A percentile compares a stretch with the other conserved stretches of the same genome.
phyloP scores from a whole-genome alignment of 176 grass and related monocot species.

The Oryza rufipogon region DNA sequence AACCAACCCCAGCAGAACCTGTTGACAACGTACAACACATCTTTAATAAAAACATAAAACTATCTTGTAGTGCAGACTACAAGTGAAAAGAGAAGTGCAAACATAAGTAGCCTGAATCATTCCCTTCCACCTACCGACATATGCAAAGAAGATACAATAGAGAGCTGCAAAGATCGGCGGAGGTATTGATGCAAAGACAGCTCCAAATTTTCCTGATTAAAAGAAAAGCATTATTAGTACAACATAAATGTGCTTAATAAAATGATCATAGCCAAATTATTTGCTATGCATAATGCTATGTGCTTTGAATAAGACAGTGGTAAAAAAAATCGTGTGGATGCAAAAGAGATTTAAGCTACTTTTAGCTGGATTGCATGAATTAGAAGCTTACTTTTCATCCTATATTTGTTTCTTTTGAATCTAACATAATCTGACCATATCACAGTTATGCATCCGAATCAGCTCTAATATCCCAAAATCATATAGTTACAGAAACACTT shows the following conservation, averaged over 20 bases:
- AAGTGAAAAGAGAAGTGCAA: background rate
- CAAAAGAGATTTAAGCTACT: background rate
- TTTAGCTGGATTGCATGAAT: background rate
- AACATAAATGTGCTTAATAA: background rate
- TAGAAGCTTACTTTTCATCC: background rate
- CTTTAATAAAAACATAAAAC: slow-evolving; percentile 21
- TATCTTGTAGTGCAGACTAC: background rate
- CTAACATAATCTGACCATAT: background rate
- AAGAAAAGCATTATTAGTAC: slow-evolving; percentile 13
- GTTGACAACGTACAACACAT: slow-evolving; percentile 41
- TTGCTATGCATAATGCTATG: background rate
- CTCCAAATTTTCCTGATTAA: slow-evolving; percentile 95
- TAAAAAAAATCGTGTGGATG: background rate
- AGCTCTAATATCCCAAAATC: background rate
- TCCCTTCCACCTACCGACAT: slow-evolving; percentile 74
- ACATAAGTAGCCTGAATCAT: slow-evolving; percentile 2
- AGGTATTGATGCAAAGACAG: slow-evolving; percentile 96
- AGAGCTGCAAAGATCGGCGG: slow-evolving; percentile 92
- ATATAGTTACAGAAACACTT: background rate
- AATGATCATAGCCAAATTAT: slow-evolving; percentile 3
- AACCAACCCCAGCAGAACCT: slow-evolving; percentile 88
- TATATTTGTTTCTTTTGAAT: background rate
- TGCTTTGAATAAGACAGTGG: background rate
- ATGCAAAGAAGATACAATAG: slow-evolving; percentile 99
- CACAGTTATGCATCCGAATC: background rate